Evolutionary conservation across 108 stramenopile species (phyloP).

Genomic region (Aurantiochytrium sp.): DNA sequence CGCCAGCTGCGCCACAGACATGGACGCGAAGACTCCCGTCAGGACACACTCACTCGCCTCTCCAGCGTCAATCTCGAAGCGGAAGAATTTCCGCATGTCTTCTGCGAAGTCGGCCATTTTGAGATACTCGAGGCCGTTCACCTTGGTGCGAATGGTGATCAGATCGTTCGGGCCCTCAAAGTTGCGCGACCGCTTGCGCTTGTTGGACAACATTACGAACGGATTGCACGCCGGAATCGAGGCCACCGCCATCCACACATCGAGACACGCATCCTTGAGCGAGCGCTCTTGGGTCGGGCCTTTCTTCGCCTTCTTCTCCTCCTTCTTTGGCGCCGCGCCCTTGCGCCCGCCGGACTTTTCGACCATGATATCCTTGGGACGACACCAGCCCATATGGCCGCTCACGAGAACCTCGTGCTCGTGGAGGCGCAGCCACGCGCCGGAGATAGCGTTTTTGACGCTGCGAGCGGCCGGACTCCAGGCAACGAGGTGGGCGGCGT

Average conservation of each 20-base stretch:
- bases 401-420: background rate
- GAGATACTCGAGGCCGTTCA: background rate
- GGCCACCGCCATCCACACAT: background rate
- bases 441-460: background rate
- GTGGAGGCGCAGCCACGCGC: background rate
- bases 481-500: background rate
- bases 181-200: slow-evolving; percentile 35
- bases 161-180: slow-evolving; percentile 54
- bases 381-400: background rate
- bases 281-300: background rate
- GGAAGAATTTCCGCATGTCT: background rate
- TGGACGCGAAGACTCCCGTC: background rate
- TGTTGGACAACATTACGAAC: slow-evolving; percentile 11
- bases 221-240: background rate
- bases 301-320: background rate
- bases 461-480: background rate
- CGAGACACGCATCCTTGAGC: background rate
- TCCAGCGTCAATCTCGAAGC: background rate
- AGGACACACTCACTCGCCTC: background rate
- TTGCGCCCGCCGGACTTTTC: background rate
- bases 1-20: background rate
- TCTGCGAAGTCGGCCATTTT: background rate
- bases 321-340: background rate
- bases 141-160: slow-evolving; percentile 34
- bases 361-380: background rate